phyloP scores from a whole-genome alignment of 495 filamentous ascomycete genomes.

The Trichoderma orchidacearum region DNA sequence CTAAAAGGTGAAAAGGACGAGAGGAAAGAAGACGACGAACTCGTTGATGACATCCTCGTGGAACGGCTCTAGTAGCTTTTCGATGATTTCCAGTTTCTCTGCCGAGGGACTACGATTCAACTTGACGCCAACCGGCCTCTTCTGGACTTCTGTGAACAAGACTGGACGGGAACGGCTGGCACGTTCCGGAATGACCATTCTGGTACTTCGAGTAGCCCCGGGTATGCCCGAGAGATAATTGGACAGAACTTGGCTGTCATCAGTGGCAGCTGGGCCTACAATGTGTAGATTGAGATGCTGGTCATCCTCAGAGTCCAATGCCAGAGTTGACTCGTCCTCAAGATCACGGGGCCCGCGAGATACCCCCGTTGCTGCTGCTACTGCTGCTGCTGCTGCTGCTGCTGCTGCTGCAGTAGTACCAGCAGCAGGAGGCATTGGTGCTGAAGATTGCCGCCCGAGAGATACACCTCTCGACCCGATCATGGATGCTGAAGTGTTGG shows the following conservation, averaged over 20 bases:
- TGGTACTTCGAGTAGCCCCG: conserved; percentile 7
- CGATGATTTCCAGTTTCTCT: conserved; percentile 39
- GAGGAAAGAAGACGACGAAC: conserved; percentile 14
- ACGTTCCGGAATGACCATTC: background rate
- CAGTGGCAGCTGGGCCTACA: conserved; percentile 36
- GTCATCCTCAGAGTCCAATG: conserved; percentile 12
- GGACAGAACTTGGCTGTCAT: conserved; percentile 39
- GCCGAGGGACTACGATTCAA: conserved; percentile 33
- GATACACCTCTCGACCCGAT: background rate
- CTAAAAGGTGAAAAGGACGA: no score
- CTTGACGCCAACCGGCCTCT: conserved; percentile 32
- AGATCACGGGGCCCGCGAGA: background rate
- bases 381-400: background rate
- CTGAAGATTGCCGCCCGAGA: background rate
- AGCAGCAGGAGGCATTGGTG: background rate
- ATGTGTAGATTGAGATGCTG: conserved; percentile 26
- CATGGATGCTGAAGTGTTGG: background rate
- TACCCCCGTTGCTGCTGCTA: background rate
- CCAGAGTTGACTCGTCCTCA: background rate
- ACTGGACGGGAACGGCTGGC: conserved; percentile 1
- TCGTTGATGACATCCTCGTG: conserved; percentile 36
- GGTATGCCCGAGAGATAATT: conserved; percentile 29
- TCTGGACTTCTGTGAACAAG: conserved; percentile 5
- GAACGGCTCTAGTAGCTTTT: conserved; percentile 39
- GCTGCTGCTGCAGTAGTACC: background rate